A percentile compares a stretch with the other conserved stretches of the same genome.
Conservation (phyloP, 1,284 basidiomycete genomes). For the Trametes sp. region DNA sequence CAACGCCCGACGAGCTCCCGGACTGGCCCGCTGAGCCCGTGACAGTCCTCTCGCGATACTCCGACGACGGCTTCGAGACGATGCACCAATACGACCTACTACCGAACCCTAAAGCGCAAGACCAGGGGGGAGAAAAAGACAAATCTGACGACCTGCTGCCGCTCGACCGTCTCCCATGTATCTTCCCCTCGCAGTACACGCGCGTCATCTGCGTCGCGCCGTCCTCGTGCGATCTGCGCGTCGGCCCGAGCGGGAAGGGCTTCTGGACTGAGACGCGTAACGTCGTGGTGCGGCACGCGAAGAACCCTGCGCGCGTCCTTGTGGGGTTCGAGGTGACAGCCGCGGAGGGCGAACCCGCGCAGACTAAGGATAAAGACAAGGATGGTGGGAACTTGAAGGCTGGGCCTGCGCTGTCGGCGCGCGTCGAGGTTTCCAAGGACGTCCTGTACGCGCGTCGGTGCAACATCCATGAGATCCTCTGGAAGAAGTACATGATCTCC, state of each 20-base stretch:
- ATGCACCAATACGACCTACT: slow-evolving; percentile 44
- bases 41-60: slow-evolving; percentile 41
- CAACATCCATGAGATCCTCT: slow-evolving; percentile 45
- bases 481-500: slow-evolving; percentile 42
- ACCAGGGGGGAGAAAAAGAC: background rate
- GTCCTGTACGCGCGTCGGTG: slow-evolving; percentile 43
- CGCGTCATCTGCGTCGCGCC: slow-evolving; percentile 39
- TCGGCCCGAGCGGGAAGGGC: slow-evolving; percentile 45
- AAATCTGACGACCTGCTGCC: slow-evolving; percentile 5
- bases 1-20: slow-evolving; percentile 23
- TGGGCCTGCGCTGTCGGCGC: slow-evolving; percentile 4
- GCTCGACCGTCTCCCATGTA: slow-evolving; percentile 35
- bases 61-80: slow-evolving; percentile 37
- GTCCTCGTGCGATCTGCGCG: slow-evolving; percentile 41
- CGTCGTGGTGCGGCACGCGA: slow-evolving; percentile 36
- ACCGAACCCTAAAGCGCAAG: slow-evolving; percentile 32
- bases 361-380: too few relatives aligned
- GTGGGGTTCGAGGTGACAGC: slow-evolving; percentile 43
- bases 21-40: slow-evolving; percentile 43
- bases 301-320: slow-evolving; percentile 44
- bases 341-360: slow-evolving; percentile 7
- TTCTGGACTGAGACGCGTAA: slow-evolving; percentile 48
- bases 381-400: slow-evolving; percentile 29
- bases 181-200: slow-evolving; percentile 37
- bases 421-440: slow-evolving; percentile 37